These are phyloP conservation scores for Pleomassaria siparia DNA, from an alignment of 2,329 filamentous ascomycete species.

Conservation along the genomic window DNA sequence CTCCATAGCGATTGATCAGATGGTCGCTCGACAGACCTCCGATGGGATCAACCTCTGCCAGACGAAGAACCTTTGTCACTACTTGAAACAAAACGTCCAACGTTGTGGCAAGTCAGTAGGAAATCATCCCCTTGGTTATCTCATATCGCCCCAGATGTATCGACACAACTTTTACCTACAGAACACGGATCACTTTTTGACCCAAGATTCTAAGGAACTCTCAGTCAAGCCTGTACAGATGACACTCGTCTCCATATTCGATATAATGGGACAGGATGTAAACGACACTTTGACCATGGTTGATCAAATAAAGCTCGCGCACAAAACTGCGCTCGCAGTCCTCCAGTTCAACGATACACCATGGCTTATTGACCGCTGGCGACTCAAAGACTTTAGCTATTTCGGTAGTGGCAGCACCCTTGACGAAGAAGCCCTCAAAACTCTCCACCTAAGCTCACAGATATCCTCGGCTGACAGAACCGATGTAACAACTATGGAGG, in stretches of 20 bases:
- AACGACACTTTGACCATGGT: constrained; percentile 9
- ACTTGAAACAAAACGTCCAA: constrained; percentile 18
- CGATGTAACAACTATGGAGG: constrained; percentile 14
- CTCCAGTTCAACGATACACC: constrained; percentile 16
- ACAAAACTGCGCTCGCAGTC: constrained; percentile 9
- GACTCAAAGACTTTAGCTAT: constrained; percentile 11
- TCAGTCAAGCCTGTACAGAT: background rate
- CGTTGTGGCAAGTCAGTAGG: background rate
- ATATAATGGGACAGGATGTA: constrained; percentile 6
- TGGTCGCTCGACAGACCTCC: constrained; percentile 1
- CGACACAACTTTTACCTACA: constrained; percentile 25
- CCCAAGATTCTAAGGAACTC: background rate
- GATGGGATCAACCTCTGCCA: constrained; percentile 21
- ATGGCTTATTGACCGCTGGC: constrained; percentile 14
- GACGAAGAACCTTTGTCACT: constrained; percentile 25
- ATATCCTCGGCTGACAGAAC: constrained; percentile 3
- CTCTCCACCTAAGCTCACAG: constrained; percentile 13
- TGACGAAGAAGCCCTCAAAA: constrained; percentile 9
- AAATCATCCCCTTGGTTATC: constrained; percentile 22
- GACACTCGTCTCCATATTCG: constrained; percentile 6
- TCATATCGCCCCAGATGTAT: constrained; percentile 22
- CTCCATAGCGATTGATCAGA: background rate
- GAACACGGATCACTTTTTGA: background rate
- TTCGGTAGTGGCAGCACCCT: constrained; percentile 7
- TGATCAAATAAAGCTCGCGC: constrained; percentile 11